Evolutionary conservation across 208 protist genomes (phyloP), one percentile per base, ranked within the genome.

Genomic region (Trypanosoma rangeli): DNA sequence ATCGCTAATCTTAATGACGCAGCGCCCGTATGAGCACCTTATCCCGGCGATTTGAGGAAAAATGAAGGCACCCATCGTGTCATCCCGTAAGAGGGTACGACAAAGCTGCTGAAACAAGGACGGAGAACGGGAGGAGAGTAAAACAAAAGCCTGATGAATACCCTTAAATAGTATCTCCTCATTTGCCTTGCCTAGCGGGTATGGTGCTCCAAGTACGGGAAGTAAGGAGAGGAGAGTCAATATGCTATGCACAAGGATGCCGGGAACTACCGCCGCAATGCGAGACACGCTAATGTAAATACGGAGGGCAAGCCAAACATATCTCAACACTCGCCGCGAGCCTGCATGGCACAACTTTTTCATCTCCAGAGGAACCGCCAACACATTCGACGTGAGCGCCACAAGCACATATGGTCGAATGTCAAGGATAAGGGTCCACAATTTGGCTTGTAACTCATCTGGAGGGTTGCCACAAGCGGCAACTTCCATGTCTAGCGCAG

Each of bases 181-280:
- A 35, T 44, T 48, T 12, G 22, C 10, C 12, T 16, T 7, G n/a
- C 2, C 26, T 26, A 35, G 29, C n/a, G 8, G 35, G 12, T 50
- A 48, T 29, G 31, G 20, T 4, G 35, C 73, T 15, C 84, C 75
- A 0, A 90, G 28, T 2, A 69, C 64, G 10, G 85, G 75, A 22
- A 94, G 76, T 5, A 90, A 63, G 12, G 83, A 80, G 28, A 94
- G 68, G 20, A 92, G 68, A 2, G 79, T 86, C 39, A 92, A 57
- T 39, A 74, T 77, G 7, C 80, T 78, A 46, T 90, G 86, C 1
- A 94, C 60, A 13, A 77, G 57, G 7, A 82, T 74, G 13, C 72
- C 62, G 2, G 86, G 86, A 24, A 78, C 69, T 42, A 66, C 49
- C 0, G 76, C 70, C 8, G 84, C 76, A 59, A 90, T 82, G 61